A percentile compares a stretch with the other conserved stretches of the same genome.
Conservation (phyloP, 148 eudicot genomes). For the Cornus controversa region DNA sequence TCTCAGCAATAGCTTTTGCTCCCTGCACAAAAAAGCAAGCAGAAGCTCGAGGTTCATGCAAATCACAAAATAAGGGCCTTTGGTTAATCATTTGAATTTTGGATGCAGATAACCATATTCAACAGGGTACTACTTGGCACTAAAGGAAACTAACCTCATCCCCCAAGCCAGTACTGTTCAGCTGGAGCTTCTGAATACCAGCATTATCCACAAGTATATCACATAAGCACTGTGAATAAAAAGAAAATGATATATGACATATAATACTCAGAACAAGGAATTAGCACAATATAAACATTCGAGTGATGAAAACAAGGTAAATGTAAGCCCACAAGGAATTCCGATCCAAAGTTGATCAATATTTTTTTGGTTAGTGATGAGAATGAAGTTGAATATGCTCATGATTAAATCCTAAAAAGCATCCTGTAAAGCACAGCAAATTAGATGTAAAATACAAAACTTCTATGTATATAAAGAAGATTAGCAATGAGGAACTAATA, state of each 20-base stretch:
- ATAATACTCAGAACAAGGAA: neutral
- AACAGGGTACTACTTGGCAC: neutral
- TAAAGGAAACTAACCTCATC: slow-evolving; percentile 69
- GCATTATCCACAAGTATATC: slow-evolving; percentile 63
- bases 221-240: slow-evolving; percentile 54
- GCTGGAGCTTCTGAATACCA: slow-evolving; percentile 82
- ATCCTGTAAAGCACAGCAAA: too few relatives aligned
- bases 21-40: slow-evolving; percentile 56
- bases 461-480: neutral
- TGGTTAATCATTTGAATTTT: neutral
- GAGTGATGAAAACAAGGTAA: neutral
- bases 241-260: neutral
- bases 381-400: neutral
- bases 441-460: neutral
- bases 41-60: slow-evolving; percentile 5
- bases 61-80: neutral
- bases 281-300: neutral
- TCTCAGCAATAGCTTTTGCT: slow-evolving; percentile 85
- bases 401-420: neutral
- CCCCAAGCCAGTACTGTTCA: slow-evolving; percentile 78
- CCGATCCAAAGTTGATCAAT: neutral
- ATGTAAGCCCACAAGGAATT: neutral
- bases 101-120: neutral
- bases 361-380: neutral
- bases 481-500: neutral